Evolutionary conservation across 345 rosid genomes (phyloP), one percentile per base, ranked within the genome.

Genomic region (Eutrema yunnanense): DNA sequence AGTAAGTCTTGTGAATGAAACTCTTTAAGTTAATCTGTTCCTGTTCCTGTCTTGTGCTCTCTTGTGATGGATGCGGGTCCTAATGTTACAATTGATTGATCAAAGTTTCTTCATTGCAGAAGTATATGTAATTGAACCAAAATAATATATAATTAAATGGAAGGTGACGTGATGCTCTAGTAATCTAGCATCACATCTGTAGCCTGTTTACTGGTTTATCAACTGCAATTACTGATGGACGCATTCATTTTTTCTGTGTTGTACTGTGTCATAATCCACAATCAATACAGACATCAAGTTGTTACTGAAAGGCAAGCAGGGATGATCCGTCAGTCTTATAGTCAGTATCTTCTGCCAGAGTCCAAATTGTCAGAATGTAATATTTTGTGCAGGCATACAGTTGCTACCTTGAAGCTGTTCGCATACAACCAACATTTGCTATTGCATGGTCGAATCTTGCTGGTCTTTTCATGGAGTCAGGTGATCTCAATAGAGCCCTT

Each of bases 401-500:
- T 78, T 96, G 98, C 79, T 96, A 96, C 77, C 80, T 90, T 46
- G 98, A 95, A 87, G 97, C 98, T 76, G 67, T 95, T 58, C 93
- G 94, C 50, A 95, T 95, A 74, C 98, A 95, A 73, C 99, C 99
- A 50, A 88, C 82, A 38, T 96, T 92, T 85, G 97, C 99, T n/a
- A 85, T 92, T 70, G 99, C 99, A 22, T 96, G 99, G 98, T 96
- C 98, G 29, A 96, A 92, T 83, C 92, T 96, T 82, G 99, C 98
- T 50, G 98, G 96, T 78, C 96, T 96, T 75, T 92, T 90, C 75
- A 87, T 96, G 99, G 98, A 96, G 82, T 85, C 97, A 32, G 99
- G 99, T 61, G 98, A 96, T 82, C 84, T 88, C 68, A 86, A 84
- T 58, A 84, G 91, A 81, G 99, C 99, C 65, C 90, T 88, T 70